Evolutionary conservation across 225 moss, liverwort and hornwort species (phyloP).

Genomic region (Marchantia paleacea): DNA sequence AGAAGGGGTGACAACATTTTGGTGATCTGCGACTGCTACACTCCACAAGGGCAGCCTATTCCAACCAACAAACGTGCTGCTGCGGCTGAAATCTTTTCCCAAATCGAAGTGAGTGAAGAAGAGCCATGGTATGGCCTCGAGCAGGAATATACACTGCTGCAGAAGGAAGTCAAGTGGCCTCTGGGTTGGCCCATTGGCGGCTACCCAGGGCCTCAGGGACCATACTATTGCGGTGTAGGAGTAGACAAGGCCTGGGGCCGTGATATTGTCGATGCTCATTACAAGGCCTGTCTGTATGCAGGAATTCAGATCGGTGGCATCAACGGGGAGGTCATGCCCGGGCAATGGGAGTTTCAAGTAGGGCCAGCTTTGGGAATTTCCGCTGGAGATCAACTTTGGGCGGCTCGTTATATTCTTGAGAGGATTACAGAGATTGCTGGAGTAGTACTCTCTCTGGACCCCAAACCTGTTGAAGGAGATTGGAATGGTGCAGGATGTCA

Average conservation of each 20-base stretch:
- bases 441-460: slow-evolving; percentile 59
- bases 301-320: slow-evolving; percentile 61
- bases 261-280: slow-evolving; percentile 63
- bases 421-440: slow-evolving; percentile 63
- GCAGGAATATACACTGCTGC: slow-evolving; percentile 66
- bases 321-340: slow-evolving; percentile 73
- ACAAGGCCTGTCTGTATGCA: slow-evolving; percentile 60
- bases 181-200: slow-evolving; percentile 65
- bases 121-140: slow-evolving; percentile 61
- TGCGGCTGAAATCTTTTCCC: slow-evolving; percentile 51
- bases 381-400: slow-evolving; percentile 62
- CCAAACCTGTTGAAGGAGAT: slow-evolving; percentile 68
- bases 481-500: slow-evolving; percentile 77
- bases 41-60: slow-evolving; percentile 51
- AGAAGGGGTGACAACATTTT: slow-evolving; percentile 61
- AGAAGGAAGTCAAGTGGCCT: slow-evolving; percentile 66
- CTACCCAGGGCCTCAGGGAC: slow-evolving; percentile 61
- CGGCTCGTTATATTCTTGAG: slow-evolving; percentile 62
- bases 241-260: slow-evolving; percentile 69
- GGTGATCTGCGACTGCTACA: slow-evolving; percentile 65
- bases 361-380: slow-evolving; percentile 52
- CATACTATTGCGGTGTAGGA: slow-evolving; percentile 64
- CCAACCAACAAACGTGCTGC: slow-evolving; percentile 60
- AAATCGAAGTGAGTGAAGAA: slow-evolving; percentile 33
- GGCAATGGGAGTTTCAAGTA: slow-evolving; percentile 73